Percentiles rank a stretch among this genome's conserved stretches.
Evolutionary conservation across 371 early-diverging fungal genomes (phyloP).

Genomic region (Mucor racemosus): DNA sequence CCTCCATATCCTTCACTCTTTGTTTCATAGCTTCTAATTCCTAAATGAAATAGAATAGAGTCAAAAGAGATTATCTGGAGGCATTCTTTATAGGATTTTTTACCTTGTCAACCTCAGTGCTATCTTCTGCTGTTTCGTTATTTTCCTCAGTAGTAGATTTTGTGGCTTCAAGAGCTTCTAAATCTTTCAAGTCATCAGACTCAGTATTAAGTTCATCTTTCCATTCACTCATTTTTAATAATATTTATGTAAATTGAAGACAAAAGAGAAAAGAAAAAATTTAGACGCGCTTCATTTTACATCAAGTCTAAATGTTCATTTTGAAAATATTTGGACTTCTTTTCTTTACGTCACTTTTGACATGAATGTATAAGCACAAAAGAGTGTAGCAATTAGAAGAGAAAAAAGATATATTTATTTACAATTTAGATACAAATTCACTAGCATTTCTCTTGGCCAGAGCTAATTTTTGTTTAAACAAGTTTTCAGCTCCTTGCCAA

Average conservation of each 20-base stretch:
- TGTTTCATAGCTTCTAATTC: slow-evolving; percentile 88
- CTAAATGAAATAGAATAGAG: slow-evolving; percentile 16
- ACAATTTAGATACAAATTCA: background rate
- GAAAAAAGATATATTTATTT: background rate
- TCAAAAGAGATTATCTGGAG: background rate
- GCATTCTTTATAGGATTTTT: background rate
- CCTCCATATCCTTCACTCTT: slow-evolving; percentile 91
- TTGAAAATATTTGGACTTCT: background rate
- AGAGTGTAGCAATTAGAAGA: background rate
- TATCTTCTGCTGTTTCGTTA: slow-evolving; percentile 15
- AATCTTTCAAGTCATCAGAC: background rate
- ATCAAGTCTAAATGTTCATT: background rate
- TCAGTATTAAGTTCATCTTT: slow-evolving; percentile 15
- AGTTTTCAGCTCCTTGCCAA: slow-evolving; percentile 85
- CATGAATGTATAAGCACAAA: background rate
- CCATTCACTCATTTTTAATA: slow-evolving; percentile 15
- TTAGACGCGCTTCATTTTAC: slow-evolving; percentile 53
- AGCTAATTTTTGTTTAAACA: slow-evolving; percentile 80
- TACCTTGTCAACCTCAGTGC: slow-evolving; percentile 47
- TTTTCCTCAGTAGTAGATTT: background rate
- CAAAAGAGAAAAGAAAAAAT: slow-evolving; percentile 66
- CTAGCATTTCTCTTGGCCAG: background rate
- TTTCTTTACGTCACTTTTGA: slow-evolving; percentile 3
- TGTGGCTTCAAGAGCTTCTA: background rate
- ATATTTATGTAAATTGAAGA: background rate